Evolutionary conservation across 345 rosid species (phyloP), one percentile per base, ranked within the genome.

Genomic region (Eucalyptus cloeziana): DNA sequence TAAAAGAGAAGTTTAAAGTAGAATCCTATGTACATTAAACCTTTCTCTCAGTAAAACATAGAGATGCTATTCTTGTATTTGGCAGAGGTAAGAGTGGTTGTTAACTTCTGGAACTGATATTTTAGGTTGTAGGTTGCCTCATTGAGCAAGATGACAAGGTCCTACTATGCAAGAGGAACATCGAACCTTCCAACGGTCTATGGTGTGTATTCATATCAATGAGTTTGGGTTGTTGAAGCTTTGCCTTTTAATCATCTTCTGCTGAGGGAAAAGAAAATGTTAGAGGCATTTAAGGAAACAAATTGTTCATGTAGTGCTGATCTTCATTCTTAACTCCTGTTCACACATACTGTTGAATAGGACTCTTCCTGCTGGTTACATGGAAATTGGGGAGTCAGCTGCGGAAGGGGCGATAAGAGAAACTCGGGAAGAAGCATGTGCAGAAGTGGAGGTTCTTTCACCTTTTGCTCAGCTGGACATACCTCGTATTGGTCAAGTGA

Each of bases 291-390:
- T 33, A n/a, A 51, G 45, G 30, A 25, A 51, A 50, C 25, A 45
- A 86, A 86, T 51, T 86, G 45, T 85, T n/a, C 58, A 45, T 6
- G 4, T 30, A 17, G 27, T 86, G 31, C n/a, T 31, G 44, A 76
- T 76, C 47, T 76, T 76, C 85, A 40, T 22, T 76, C 5, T 50
- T 12, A 24, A 80, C 58, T 54, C 33, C 54, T 71, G 89, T 87
- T 51, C 88, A 50, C 30, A 88, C 91, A 45, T 87, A 50, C 88
- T 91, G 88, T 71, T 80, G 56, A 45, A 45, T 91, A 97, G 99
- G 99, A 98, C 99, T 17, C 98, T 98, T 90, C 99, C 99, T 86
- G 98, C 99, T 93, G 99, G 99, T 92, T 98, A 96, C 93, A 44
- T 97, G 92, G 99, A 97, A 92, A 95, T 97, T 88, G 99, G 99